phyloP scores from a whole-genome alignment of 768 basidiomycete genomes.

The Mrakia hoshinonis region DNA sequence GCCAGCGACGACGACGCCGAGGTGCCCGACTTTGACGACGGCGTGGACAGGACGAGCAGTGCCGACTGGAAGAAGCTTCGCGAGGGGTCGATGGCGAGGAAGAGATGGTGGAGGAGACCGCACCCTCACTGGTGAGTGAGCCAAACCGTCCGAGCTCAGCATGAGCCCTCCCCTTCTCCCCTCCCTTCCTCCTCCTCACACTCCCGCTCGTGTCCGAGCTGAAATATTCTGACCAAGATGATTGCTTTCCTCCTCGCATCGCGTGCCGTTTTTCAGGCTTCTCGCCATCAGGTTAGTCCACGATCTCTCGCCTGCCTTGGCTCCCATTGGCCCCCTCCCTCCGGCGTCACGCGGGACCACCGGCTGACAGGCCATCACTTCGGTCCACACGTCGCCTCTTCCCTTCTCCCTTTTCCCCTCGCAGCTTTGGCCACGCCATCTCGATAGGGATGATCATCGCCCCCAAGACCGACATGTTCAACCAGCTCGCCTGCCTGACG shows the following conservation, averaged over 20 bases:
- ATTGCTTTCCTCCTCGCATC: background rate
- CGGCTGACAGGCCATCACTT: background rate
- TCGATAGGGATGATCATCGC: slow-evolving; percentile 21
- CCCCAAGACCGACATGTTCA: slow-evolving; percentile 21
- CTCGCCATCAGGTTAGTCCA: slow-evolving; percentile 1
- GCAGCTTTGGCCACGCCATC: slow-evolving; percentile 12
- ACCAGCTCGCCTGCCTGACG: slow-evolving; percentile 11
- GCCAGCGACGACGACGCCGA: background rate
- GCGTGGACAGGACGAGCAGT: background rate
- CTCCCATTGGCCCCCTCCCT: background rate
- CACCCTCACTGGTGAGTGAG: background rate
- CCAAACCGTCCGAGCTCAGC: too few species aligned
- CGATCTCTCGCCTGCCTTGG: background rate
- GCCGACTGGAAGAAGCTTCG: background rate
- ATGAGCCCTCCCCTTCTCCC: background rate
- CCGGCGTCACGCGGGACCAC: background rate
- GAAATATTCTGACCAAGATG: too few species aligned
- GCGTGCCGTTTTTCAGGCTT: background rate
- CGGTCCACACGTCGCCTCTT: too few species aligned
- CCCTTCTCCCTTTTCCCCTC: too few species aligned
- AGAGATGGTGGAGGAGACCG: background rate
- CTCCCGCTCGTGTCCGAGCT: background rate
- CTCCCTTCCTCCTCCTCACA: background rate
- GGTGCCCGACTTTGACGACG: background rate
- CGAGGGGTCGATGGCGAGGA: background rate